Evolutionary conservation across 208 protist genomes (phyloP).

Genomic region (Leishmania lainsoni): DNA sequence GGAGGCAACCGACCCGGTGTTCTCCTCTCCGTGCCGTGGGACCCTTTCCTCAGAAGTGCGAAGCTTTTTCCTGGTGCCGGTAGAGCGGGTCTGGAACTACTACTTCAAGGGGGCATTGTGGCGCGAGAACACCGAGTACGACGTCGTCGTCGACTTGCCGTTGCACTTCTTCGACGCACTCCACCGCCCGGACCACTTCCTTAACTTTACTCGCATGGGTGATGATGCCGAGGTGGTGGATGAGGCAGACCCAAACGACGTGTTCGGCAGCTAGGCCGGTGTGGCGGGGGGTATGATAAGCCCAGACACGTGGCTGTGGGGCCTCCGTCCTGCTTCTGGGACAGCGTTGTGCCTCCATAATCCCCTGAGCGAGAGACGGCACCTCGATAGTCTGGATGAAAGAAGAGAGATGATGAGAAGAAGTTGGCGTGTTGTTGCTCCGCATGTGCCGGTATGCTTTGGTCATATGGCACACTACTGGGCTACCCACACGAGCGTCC

Average conservation of each 20-base stretch:
- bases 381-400: not conserved
- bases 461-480: not conserved
- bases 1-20: conserved; percentile 48
- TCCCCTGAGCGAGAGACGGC: not conserved
- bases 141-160: conserved; percentile 73
- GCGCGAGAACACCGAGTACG: conserved; percentile 77
- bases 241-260: conserved; percentile 62
- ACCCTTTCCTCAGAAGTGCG: conserved; percentile 63
- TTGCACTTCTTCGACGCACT: conserved; percentile 68
- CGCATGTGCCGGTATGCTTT: not conserved
- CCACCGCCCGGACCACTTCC: conserved; percentile 86
- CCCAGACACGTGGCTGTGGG: conserved; percentile 12
- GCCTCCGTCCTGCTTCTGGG: not conserved
- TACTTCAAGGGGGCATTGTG: conserved; percentile 82
- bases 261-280: conserved; percentile 60
- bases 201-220: conserved; percentile 80
- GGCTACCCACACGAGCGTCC: not conserved
- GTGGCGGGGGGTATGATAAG: not conserved
- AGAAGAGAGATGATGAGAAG: not conserved
- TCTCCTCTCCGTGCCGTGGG: conserved; percentile 62
- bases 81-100: conserved; percentile 84
- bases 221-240: conserved; percentile 58
- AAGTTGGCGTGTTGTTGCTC: not conserved
- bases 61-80: conserved; percentile 84
- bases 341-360: not conserved